These are phyloP conservation scores for Epicoccum sorghinum DNA, from an alignment of 2,329 filamentous ascomycete genomes.

Conservation along the genomic window DNA sequence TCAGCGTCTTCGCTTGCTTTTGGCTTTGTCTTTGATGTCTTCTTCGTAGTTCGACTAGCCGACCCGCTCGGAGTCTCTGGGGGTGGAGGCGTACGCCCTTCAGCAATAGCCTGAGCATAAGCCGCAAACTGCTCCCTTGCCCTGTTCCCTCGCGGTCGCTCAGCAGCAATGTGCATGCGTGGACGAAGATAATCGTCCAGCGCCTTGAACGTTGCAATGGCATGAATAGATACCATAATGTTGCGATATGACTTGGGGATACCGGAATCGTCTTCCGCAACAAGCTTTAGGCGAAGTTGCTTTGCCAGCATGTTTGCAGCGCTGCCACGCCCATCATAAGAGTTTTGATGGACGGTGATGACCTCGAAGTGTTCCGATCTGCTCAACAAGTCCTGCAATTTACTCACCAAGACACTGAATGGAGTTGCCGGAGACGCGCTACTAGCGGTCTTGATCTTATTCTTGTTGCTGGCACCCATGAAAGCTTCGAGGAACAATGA, in stretches of 20 bases:
- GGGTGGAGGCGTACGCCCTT: slow-evolving; percentile 45
- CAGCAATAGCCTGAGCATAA: slow-evolving; percentile 73
- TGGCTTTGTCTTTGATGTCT: slow-evolving; percentile 40
- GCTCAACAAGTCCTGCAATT: slow-evolving; percentile 93
- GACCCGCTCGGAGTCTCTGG: slow-evolving; percentile 43
- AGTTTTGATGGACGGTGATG: slow-evolving; percentile 90
- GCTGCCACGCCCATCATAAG: slow-evolving; percentile 87
- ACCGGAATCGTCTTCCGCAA: slow-evolving; percentile 88
- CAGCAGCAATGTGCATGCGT: slow-evolving; percentile 78
- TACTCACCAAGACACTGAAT: slow-evolving; percentile 89
- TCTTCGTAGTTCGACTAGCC: slow-evolving; percentile 39
- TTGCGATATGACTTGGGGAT: slow-evolving; percentile 87
- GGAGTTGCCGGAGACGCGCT: slow-evolving; percentile 76
- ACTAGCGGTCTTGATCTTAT: slow-evolving; percentile 67
- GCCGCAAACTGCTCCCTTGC: slow-evolving; percentile 71
- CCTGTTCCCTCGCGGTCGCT: slow-evolving; percentile 70
- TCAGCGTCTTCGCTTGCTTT: slow-evolving; percentile 52
- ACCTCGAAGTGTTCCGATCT: slow-evolving; percentile 98
- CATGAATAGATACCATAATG: slow-evolving; percentile 98
- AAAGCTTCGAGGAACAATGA: slow-evolving; percentile 89
- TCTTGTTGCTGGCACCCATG: slow-evolving; percentile 73
- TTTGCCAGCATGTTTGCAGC: slow-evolving; percentile 96
- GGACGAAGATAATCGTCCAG: slow-evolving; percentile 94
- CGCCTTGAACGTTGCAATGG: slow-evolving; percentile 96
- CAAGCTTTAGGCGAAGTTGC: slow-evolving; percentile 85